phyloP scores from a whole-genome alignment of 177 flowering plant genomes.

The Vitis hybrid region DNA sequence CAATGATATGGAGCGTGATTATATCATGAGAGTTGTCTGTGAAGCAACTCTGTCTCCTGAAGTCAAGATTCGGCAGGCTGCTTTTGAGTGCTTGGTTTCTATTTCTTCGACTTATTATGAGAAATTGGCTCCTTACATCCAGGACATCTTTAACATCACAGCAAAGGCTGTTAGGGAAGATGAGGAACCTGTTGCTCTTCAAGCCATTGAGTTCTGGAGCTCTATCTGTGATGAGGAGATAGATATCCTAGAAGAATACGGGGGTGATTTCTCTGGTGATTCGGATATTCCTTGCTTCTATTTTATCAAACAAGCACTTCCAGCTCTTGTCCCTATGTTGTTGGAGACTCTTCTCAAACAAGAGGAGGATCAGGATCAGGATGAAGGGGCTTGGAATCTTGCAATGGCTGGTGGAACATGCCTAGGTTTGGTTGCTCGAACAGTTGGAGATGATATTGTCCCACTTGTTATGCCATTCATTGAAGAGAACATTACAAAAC shows the following conservation, averaged over 20 bases:
- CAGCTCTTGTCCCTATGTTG: constrained; percentile 70
- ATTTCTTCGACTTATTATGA: constrained; percentile 68
- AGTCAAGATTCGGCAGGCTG: constrained; percentile 65
- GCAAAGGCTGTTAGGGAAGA: constrained; percentile 74
- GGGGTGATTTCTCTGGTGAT: constrained; percentile 56
- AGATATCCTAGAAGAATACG: constrained; percentile 65
- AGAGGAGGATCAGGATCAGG: constrained; percentile 80
- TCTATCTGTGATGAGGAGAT: constrained; percentile 77
- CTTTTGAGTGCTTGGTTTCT: constrained; percentile 74
- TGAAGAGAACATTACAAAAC: constrained; percentile 60
- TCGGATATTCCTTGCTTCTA: constrained; percentile 69
- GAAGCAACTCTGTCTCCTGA: constrained; percentile 66
- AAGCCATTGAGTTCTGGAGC: constrained; percentile 82
- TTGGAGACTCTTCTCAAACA: constrained; percentile 75
- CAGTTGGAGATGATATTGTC: constrained; percentile 76
- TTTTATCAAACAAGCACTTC: constrained; percentile 71
- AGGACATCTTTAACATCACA: constrained; percentile 62
- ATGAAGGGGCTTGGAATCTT: constrained; percentile 76
- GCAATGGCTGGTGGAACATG: constrained; percentile 88
- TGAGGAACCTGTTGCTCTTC: constrained; percentile 73
- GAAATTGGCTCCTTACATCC: constrained; percentile 62
- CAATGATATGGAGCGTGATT: constrained; percentile 77
- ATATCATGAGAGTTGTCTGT: constrained; percentile 75
- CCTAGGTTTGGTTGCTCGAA: constrained; percentile 73
- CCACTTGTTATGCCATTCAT: constrained; percentile 76